Evolutionary conservation across 1,284 basidiomycete species (phyloP).

Genomic region (Pisolithus thermaeus): DNA sequence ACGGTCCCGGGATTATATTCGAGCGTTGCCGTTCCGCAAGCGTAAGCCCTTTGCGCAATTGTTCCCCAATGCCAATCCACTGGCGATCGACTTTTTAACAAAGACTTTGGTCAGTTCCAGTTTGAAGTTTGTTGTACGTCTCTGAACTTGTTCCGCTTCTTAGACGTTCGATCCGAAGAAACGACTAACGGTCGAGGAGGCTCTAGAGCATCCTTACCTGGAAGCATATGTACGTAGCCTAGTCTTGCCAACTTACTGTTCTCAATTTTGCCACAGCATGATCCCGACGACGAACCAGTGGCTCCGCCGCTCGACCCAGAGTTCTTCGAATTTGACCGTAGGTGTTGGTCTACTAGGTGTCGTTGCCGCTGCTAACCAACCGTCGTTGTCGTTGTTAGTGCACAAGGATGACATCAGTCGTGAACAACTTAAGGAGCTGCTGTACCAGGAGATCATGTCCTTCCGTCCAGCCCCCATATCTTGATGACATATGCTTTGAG

Average conservation of each 20-base stretch:
- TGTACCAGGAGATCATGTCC: slow-evolving; percentile 73
- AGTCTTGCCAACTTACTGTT: neutral
- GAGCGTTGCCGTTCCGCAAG: slow-evolving; percentile 84
- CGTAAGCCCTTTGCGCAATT: slow-evolving; percentile 70
- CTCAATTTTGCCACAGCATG: slow-evolving; percentile 48
- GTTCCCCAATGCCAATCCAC: slow-evolving; percentile 82
- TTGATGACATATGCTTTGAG: slow-evolving; percentile 17
- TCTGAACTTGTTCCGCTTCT: neutral
- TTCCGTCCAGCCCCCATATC: slow-evolving; percentile 66
- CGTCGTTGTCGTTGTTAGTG: slow-evolving; percentile 37
- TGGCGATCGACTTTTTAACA: slow-evolving; percentile 89
- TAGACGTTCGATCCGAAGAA: slow-evolving; percentile 92
- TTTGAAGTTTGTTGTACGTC: slow-evolving; percentile 2
- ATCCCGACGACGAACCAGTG: slow-evolving; percentile 89
- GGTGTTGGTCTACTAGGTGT: neutral
- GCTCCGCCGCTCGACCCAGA: slow-evolving; percentile 85
- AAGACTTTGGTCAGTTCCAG: slow-evolving; percentile 67
- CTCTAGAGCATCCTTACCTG: slow-evolving; percentile 87
- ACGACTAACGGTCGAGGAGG: slow-evolving; percentile 86
- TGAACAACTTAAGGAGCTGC: slow-evolving; percentile 66
- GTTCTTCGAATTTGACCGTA: slow-evolving; percentile 90
- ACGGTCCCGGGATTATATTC: slow-evolving; percentile 85
- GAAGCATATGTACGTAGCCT: slow-evolving; percentile 73
- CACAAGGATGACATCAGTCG: slow-evolving; percentile 92
- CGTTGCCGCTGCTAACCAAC: neutral